Conservation (phyloP, 2,329 filamentous ascomycete species). For the Tolypocladium guangdongense region DNA sequence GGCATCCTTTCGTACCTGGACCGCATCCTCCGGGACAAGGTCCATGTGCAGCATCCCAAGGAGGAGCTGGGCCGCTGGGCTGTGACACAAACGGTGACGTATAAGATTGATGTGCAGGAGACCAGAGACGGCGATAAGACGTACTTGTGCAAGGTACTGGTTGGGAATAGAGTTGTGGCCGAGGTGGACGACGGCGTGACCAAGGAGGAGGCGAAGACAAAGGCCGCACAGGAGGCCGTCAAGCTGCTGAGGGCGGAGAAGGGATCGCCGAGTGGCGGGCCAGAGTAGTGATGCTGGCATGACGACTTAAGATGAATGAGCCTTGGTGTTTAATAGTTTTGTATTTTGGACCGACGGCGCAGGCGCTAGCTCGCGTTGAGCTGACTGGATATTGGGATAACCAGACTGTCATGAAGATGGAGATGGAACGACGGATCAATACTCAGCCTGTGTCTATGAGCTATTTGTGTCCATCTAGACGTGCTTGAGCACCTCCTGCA, state of each 20-base stretch:
- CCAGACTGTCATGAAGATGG: not conserved
- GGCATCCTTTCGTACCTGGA: slow-evolving; percentile 56
- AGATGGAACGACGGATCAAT: not conserved
- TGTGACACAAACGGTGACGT: slow-evolving; percentile 39
- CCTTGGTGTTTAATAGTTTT: not conserved
- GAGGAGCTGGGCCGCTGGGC: slow-evolving; percentile 55
- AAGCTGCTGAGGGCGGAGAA: slow-evolving; percentile 16
- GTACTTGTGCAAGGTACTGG: slow-evolving; percentile 35
- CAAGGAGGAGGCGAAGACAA: slow-evolving; percentile 41
- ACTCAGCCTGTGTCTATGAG: not conserved
- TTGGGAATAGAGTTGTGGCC: slow-evolving; percentile 36
- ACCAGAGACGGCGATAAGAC: slow-evolving; percentile 10
- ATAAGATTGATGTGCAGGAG: slow-evolving; percentile 27
- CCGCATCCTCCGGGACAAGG: slow-evolving; percentile 44
- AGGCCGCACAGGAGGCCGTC: slow-evolving; percentile 43
- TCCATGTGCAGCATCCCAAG: slow-evolving; percentile 55
- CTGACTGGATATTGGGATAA: not conserved
- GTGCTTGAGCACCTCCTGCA: slow-evolving; percentile 31
- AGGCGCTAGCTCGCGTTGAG: not conserved
- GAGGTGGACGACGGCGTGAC: slow-evolving; percentile 33
- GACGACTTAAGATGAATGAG: not conserved
- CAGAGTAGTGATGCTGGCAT: not conserved
- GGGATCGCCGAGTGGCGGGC: not conserved
- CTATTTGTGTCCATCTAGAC: slow-evolving; percentile 2
- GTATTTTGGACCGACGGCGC: not conserved